These are phyloP conservation scores for Nakaseomyces delphensis DNA, from an alignment of 1,139 yeast genomes.

Conservation along the genomic window DNA sequence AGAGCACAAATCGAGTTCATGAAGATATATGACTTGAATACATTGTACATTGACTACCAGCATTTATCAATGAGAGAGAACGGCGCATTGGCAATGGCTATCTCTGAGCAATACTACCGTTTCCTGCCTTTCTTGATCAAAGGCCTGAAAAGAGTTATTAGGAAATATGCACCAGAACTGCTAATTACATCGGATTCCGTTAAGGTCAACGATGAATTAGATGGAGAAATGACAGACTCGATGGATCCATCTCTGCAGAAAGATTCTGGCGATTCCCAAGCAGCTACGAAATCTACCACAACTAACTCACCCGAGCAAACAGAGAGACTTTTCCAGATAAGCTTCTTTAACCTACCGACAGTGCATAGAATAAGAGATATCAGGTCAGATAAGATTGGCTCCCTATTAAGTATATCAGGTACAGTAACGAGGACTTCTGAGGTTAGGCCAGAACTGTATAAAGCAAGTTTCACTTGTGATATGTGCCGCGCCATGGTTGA, in stretches of 20 bases:
- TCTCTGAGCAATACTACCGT: constrained; percentile 84
- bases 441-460: constrained; percentile 88
- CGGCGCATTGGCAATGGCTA: constrained; percentile 85
- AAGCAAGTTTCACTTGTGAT: constrained; percentile 85
- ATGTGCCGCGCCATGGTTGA: constrained; percentile 78
- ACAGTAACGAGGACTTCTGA: constrained; percentile 96
- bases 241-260: constrained; percentile 6
- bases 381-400: constrained; percentile 82
- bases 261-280: constrained; percentile 14
- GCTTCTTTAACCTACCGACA: constrained; percentile 80
- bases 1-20: constrained; percentile 74
- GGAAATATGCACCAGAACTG: constrained; percentile 67
- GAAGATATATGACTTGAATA: constrained; percentile 65
- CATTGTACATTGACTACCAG: constrained; percentile 77
- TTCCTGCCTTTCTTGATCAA: constrained; percentile 75
- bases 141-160: constrained; percentile 67
- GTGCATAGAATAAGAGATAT: constrained; percentile 82
- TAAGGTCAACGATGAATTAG: constrained; percentile 34
- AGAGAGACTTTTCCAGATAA: constrained; percentile 78
- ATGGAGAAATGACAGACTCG: constrained; percentile 25
- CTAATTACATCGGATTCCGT: constrained; percentile 33
- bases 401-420: constrained; percentile 78
- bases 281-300: constrained; percentile 21
- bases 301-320: constrained; percentile 31
- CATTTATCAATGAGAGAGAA: constrained; percentile 70